These are phyloP conservation scores for Rhizopus delemar DNA, from an alignment of 371 early-diverging fungal species.

Conservation along the genomic window DNA sequence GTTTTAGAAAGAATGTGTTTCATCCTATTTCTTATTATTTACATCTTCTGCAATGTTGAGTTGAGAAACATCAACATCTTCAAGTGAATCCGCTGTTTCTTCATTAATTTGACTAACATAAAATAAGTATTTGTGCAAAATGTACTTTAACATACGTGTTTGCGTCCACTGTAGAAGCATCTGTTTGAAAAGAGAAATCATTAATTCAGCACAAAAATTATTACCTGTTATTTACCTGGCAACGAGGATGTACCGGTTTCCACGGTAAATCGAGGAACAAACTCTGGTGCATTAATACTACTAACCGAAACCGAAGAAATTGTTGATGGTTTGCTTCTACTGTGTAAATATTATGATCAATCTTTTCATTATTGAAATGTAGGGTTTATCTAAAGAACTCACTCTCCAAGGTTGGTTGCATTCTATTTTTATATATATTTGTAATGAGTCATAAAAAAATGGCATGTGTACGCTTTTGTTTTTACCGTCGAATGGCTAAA, in stretches of 20 bases:
- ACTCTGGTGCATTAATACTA: constrained; percentile 66
- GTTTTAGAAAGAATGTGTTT: background rate
- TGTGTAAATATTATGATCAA: background rate
- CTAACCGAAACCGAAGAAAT: constrained; percentile 59
- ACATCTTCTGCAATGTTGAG: constrained; percentile 34
- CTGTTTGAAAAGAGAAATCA: background rate
- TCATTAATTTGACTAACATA: background rate
- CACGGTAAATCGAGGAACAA: constrained; percentile 57
- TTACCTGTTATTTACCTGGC: background rate
- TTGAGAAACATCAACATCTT: constrained; percentile 30
- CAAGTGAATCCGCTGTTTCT: background rate
- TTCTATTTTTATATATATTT: constrained; percentile 8
- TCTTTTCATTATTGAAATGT: background rate
- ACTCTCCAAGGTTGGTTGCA: constrained; percentile 61
- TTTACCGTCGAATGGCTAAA: constrained; percentile 77
- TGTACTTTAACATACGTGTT: too few relatives aligned
- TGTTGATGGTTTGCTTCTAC: constrained; percentile 59
- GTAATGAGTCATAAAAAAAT: constrained; percentile 5
- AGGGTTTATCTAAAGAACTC: constrained; percentile 13
- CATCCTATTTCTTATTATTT: background rate
- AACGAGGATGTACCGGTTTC: background rate
- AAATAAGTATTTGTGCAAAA: background rate
- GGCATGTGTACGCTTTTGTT: background rate
- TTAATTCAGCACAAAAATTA: background rate
- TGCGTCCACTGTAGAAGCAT: too few relatives aligned